These are phyloP conservation scores for Eimeria acervulina DNA, from an alignment of 169 alveolate species.

Conservation along the genomic window DNA sequence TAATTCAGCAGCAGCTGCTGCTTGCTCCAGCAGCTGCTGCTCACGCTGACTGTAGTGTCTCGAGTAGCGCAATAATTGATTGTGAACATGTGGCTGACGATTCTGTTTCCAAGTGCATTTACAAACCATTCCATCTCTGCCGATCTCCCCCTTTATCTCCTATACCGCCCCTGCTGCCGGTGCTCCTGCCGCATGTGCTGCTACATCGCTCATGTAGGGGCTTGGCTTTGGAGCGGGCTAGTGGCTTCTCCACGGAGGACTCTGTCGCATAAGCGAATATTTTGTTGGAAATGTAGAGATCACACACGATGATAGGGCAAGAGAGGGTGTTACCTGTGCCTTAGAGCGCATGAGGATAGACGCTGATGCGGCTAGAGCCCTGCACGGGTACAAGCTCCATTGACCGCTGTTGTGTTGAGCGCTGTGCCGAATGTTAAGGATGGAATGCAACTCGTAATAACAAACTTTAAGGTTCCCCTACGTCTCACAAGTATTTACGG, in stretches of 20 bases:
- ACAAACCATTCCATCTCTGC: background rate
- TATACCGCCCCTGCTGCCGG: background rate
- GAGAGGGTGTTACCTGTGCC: background rate
- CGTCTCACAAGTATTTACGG: background rate
- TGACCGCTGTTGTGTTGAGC: background rate
- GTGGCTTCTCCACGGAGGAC: background rate
- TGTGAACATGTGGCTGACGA: background rate
- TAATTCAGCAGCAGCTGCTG: constrained; percentile 66
- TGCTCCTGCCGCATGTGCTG: constrained; percentile 1
- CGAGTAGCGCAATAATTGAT: background rate
- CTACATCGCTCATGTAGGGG: constrained; percentile 47
- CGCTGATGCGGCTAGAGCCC: background rate
- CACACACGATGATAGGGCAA: background rate
- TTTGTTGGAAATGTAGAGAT: background rate
- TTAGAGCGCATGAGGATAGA: background rate
- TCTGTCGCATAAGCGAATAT: background rate
- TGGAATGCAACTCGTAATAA: background rate
- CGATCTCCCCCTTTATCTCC: background rate
- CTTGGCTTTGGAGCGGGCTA: constrained; percentile 27
- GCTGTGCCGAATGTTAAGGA: background rate
- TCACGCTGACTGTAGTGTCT: constrained; percentile 55
- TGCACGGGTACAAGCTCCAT: background rate
- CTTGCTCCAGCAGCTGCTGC: constrained; percentile 74
- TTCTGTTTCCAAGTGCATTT: constrained; percentile 6
- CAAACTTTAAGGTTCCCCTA: background rate